Percentiles rank a stretch among this genome's conserved stretches.
Conservation (phyloP, 2,329 filamentous ascomycete genomes). For the Lachnellula arida region DNA sequence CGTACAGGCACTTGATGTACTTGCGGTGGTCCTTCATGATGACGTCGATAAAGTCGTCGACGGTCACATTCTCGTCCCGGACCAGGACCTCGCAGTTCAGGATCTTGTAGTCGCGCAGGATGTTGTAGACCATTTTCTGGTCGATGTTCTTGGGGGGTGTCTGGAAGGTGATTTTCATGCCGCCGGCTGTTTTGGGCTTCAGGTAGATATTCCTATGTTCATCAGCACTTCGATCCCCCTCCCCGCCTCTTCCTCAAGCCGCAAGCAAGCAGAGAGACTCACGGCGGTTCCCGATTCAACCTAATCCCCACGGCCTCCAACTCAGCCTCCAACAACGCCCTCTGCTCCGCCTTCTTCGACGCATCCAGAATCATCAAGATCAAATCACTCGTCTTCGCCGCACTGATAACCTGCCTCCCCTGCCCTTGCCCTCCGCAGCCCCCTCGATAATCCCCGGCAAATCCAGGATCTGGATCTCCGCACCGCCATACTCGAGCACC, state of each 20-base stretch:
- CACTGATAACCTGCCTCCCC: constrained; percentile 96
- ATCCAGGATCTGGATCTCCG: constrained; percentile 97
- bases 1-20: constrained; percentile 91
- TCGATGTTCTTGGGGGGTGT: constrained; percentile 84
- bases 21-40: constrained; percentile 99
- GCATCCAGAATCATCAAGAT: constrained; percentile 97
- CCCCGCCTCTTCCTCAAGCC: background rate
- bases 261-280: constrained; percentile 35
- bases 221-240: constrained; percentile 1
- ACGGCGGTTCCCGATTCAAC: constrained; percentile 87
- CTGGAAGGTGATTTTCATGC: constrained; percentile 98
- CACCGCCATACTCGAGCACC: constrained; percentile 94
- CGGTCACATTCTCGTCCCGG: constrained; percentile 89
- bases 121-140: constrained; percentile 98
- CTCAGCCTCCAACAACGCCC: constrained; percentile 83
- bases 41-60: constrained; percentile 98
- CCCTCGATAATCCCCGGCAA: constrained; percentile 97
- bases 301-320: constrained; percentile 93
- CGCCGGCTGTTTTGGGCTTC: constrained; percentile 90
- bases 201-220: constrained; percentile 82
- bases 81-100: constrained; percentile 95
- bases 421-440: constrained; percentile 88
- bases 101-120: constrained; percentile 97
- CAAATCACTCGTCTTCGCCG: constrained; percentile 95
- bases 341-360: constrained; percentile 92